Conservation (phyloP, 768 basidiomycete species). For the Agrocybe chaxingu region DNA sequence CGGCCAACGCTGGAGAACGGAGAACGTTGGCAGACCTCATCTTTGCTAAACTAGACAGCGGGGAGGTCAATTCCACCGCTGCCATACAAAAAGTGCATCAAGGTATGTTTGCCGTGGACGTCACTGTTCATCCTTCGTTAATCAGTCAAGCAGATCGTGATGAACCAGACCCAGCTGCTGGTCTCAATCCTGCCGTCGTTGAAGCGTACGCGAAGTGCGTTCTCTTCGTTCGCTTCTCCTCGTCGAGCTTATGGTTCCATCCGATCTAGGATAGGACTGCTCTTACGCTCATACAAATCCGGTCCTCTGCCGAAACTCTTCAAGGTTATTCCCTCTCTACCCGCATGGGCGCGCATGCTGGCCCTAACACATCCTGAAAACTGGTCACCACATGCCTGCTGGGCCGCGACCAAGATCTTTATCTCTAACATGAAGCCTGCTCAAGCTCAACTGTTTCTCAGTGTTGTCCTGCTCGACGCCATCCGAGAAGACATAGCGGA, state of each 20-base stretch:
- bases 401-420: conserved; percentile 92
- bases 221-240: background rate
- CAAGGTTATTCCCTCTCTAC: conserved; percentile 95
- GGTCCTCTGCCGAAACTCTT: conserved; percentile 95
- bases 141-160: conserved; percentile 35
- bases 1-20: conserved; percentile 70
- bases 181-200: conserved; percentile 88
- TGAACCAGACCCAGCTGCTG: conserved; percentile 77
- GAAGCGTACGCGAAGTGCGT: conserved; percentile 90
- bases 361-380: conserved; percentile 88
- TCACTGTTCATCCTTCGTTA: background rate
- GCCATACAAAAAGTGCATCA: conserved; percentile 60
- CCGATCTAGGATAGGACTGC: conserved; percentile 67
- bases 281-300: conserved; percentile 87
- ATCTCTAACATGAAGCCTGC: conserved; percentile 96
- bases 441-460: conserved; percentile 89
- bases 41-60: conserved; percentile 83
- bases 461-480: conserved; percentile 87
- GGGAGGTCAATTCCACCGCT: conserved; percentile 49
- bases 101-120: conserved; percentile 33
- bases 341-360: conserved; percentile 93
- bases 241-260: conserved; percentile 1
- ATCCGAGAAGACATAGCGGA: conserved; percentile 85
- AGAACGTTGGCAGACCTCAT: conserved; percentile 96
- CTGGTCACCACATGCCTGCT: conserved; percentile 95